A percentile compares a stretch with the other conserved stretches of the same genome.
Evolutionary conservation across 495 filamentous ascomycete species (phyloP).

Genomic region (Parathielavia appendiculata): DNA sequence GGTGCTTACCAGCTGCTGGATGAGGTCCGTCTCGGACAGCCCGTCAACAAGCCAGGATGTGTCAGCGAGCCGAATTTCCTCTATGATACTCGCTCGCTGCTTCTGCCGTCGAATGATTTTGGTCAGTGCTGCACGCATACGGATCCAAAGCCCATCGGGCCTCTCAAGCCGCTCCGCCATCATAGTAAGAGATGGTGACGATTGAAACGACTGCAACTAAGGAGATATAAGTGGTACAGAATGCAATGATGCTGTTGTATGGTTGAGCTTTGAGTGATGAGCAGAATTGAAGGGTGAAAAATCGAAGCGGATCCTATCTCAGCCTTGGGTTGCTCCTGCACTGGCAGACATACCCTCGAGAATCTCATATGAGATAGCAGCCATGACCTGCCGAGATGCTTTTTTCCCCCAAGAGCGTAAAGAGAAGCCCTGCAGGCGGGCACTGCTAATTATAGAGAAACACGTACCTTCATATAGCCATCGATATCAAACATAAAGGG

Average conservation of each 20-base stretch:
- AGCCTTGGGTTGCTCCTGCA: background rate
- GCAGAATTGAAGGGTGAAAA: too few relatives aligned
- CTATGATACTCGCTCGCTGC: constrained; percentile 49
- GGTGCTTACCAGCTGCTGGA: constrained; percentile 60
- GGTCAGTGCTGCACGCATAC: background rate
- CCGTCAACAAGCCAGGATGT: constrained; percentile 56
- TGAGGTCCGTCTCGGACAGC: constrained; percentile 66
- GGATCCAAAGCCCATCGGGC: background rate
- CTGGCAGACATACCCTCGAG: background rate
- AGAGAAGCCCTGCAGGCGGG: background rate
- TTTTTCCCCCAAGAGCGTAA: constrained; percentile 2
- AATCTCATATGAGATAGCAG: background rate
- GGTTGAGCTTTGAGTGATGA: background rate
- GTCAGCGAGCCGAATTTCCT: constrained; percentile 36
- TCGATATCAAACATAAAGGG: constrained; percentile 94
- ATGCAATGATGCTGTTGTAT: background rate
- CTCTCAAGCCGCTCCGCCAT: too few relatives aligned
- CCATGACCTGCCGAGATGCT: background rate
- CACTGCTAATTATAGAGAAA: background rate
- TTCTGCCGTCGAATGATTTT: constrained; percentile 43
- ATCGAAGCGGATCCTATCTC: background rate
- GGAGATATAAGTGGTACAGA: background rate
- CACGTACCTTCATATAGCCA: constrained; percentile 66
- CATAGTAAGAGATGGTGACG: background rate
- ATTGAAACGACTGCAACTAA: background rate